Evolutionary conservation across 345 rosid genomes (phyloP).

Genomic region (Mangifera indica): DNA sequence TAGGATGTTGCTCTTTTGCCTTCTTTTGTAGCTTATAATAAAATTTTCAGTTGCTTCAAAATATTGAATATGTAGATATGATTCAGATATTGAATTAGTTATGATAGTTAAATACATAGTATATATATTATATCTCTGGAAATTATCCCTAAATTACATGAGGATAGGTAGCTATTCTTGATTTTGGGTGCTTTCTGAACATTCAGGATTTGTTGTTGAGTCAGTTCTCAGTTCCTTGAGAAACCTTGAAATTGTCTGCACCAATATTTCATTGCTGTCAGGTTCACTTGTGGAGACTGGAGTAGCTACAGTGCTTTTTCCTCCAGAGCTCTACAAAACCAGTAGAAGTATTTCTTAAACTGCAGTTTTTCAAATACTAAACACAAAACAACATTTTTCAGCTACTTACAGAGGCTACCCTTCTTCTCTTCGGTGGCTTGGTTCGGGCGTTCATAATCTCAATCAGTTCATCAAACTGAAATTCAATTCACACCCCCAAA

Average conservation of each 20-base stretch:
- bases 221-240: constrained; percentile 22
- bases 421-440: constrained; percentile 27
- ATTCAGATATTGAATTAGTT: not conserved
- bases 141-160: too few species aligned
- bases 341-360: not conserved
- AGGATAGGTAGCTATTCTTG: not conserved
- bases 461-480: constrained; percentile 30
- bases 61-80: not conserved
- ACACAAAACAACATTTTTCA: not conserved
- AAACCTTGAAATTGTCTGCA: constrained; percentile 23
- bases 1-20: not conserved
- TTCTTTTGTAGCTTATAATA: too few species aligned
- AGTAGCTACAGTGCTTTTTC: not conserved
- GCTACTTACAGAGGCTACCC: constrained; percentile 15
- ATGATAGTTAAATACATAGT: not conserved
- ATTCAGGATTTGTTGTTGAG: constrained; percentile 1
- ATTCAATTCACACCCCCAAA: not conserved
- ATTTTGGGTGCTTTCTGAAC: not conserved
- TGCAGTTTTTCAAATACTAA: not conserved
- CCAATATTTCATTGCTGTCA: constrained; percentile 22
- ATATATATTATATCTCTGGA: not conserved
- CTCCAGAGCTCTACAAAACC: constrained; percentile 14
- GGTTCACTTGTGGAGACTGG: constrained; percentile 17
- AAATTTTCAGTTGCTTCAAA: not conserved
- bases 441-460: constrained; percentile 26